Evolutionary conservation across 2,329 filamentous ascomycete species (phyloP).

Genomic region (Alternaria dauci): DNA sequence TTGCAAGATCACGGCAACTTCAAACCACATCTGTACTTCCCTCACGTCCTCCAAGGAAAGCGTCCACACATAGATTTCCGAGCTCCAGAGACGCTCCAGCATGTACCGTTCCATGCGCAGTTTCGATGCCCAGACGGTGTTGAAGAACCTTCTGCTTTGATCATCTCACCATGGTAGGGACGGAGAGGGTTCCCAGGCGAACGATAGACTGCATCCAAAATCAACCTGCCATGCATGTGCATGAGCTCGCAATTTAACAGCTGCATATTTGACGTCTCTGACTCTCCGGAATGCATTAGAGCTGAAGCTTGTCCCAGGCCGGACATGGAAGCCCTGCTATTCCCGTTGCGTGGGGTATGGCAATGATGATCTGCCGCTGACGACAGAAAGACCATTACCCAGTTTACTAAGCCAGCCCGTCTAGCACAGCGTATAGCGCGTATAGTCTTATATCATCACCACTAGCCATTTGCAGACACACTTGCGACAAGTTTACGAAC

Average conservation of each 20-base stretch:
- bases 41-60: neutral
- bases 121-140: neutral
- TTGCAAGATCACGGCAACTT: neutral
- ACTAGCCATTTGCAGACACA: neutral
- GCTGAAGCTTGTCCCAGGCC: neutral
- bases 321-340: constrained; percentile 8
- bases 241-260: neutral
- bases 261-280: neutral
- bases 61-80: neutral
- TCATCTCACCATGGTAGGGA: neutral
- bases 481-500: neutral
- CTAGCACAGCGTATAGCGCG: neutral
- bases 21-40: neutral
- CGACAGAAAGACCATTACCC: neutral
- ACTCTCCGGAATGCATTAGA: neutral
- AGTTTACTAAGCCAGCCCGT: constrained; percentile 1
- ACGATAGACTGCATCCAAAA: constrained; percentile 18
- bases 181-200: neutral
- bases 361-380: constrained; percentile 1
- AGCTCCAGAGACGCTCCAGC: neutral
- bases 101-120: neutral
- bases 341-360: constrained; percentile 7
- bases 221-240: constrained; percentile 4
- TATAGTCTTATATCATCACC: neutral
- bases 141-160: neutral